These are phyloP conservation scores for Ilex paraguariensis DNA, from an alignment of 305 asterid species.

Conservation along the genomic window DNA sequence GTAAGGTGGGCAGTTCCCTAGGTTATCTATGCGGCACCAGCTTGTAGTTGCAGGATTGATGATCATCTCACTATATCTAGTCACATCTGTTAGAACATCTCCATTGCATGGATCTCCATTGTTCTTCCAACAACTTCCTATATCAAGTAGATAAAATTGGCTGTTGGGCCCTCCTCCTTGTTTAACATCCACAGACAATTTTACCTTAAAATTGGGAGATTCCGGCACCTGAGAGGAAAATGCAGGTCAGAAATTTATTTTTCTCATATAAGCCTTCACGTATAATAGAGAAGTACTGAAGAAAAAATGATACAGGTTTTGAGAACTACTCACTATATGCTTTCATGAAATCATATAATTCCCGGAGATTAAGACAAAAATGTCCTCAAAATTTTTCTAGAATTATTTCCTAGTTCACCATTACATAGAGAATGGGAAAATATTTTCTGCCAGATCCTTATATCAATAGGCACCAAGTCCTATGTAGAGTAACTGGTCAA, in stretches of 20 bases:
- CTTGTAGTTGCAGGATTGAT: conserved; percentile 69
- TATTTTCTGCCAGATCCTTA: no score
- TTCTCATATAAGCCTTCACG: background rate
- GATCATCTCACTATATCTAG: conserved; percentile 82
- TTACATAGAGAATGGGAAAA: no score
- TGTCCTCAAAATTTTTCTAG: background rate
- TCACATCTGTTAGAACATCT: conserved; percentile 66
- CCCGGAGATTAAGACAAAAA: no score
- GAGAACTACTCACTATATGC: no score
- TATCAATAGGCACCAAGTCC: background rate
- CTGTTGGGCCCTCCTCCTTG: conserved; percentile 77
- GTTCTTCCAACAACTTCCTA: conserved; percentile 86
- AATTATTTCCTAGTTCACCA: background rate
- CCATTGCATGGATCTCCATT: conserved; percentile 71
- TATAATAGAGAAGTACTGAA: background rate
- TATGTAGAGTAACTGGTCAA: background rate
- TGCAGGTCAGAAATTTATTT: background rate
- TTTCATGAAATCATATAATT: background rate
- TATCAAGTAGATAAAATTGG: conserved; percentile 70
- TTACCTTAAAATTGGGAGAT: conserved; percentile 75
- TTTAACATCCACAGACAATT: conserved; percentile 50
- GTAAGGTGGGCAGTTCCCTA: conserved; percentile 70
- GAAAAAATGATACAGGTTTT: background rate
- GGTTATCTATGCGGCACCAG: conserved; percentile 67
- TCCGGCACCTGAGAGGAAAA: conserved; percentile 48